Conservation (phyloP, 2,329 filamentous ascomycete species). For the Aspergillus thermomutatus region DNA sequence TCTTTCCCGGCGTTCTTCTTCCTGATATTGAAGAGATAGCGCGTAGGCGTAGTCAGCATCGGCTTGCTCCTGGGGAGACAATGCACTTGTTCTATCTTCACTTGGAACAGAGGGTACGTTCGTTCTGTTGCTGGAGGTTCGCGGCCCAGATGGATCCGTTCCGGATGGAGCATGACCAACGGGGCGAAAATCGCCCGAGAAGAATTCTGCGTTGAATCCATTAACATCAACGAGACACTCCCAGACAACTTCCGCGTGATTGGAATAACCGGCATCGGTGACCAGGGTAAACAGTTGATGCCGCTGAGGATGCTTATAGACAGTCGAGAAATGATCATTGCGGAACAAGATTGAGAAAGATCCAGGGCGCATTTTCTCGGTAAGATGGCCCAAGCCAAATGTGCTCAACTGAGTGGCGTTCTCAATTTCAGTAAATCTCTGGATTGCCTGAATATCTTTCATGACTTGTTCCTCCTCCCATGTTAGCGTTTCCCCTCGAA, state of each 20-base stretch:
- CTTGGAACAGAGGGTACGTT: constrained; percentile 4
- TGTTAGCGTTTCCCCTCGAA: constrained; percentile 57
- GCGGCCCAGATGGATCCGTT: constrained; percentile 26
- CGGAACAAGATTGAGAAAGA: constrained; percentile 88
- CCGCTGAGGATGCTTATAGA: constrained; percentile 82
- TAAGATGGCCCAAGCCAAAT: constrained; percentile 73
- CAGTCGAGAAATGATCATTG: constrained; percentile 93
- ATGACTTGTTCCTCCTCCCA: constrained; percentile 74
- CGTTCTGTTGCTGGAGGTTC: constrained; percentile 24
- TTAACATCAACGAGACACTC: constrained; percentile 87
- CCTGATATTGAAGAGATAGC: constrained; percentile 85
- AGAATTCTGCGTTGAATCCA: constrained; percentile 76
- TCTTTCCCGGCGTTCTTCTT: constrained; percentile 74
- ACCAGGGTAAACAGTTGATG: constrained; percentile 77
- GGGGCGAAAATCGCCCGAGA: constrained; percentile 82
- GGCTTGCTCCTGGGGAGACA: constrained; percentile 62
- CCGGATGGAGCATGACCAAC: constrained; percentile 60
- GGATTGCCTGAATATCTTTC: constrained; percentile 80
- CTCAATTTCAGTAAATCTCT: constrained; percentile 67
- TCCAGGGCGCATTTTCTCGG: constrained; percentile 67
- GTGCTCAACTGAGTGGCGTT: constrained; percentile 85
- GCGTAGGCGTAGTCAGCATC: constrained; percentile 76
- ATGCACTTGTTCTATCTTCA: constrained; percentile 12
- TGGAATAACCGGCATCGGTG: constrained; percentile 86
- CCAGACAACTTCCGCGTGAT: constrained; percentile 91